Evolutionary conservation across 2,329 filamentous ascomycete genomes (phyloP), one percentile per base, ranked within the genome.

Genomic region (Rhytidhysteron rufulum): DNA sequence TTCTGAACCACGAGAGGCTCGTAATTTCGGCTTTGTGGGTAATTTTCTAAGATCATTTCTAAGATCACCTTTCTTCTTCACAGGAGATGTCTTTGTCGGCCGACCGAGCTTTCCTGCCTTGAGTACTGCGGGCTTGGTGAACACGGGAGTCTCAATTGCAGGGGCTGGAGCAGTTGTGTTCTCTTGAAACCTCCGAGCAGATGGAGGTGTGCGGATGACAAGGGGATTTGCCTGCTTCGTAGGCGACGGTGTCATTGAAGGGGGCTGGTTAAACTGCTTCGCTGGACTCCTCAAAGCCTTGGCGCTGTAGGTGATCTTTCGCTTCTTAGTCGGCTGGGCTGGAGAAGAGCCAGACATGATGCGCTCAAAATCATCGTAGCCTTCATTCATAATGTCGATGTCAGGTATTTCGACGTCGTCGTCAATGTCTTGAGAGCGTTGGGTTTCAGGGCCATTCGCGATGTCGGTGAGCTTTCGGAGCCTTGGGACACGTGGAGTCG

Each of bases 381-480:
- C 49, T 40, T 66, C 21, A 11, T 48, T 48, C n/a, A 58, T 57
- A 22, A 63, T 52, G 6, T 63, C 60, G 17, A 63, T 46, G 11
- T 56, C 55, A 47, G 66, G 45, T 7, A 67, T 43, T 25, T 59
- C 54, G 3, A 51, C 43, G 11, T 57, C 50, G 8, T 49, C 56
- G 7, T 27, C 24, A 7, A 27, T 27, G 24, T 7, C 7, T 15
- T 47, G 43, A 7, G 58, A 61, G 9, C 46, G 50, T 32, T 62
- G 58, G 16, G 60, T 63, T 3, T 56, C 53, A n/a, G 59, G 58
- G 17, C 60, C 47, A 25, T 63, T 61, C 7, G 58, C 57, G 20
- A 67, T 65, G 13, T 68, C 65, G 6, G 55, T 48, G 8, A 67
- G 41, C n/a, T 55, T 60, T n/a, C 55, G 58, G 15, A 53, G 24